These are phyloP conservation scores for Candida palmyrensis DNA, from an alignment of 805 yeast genomes.

Conservation along the genomic window DNA sequence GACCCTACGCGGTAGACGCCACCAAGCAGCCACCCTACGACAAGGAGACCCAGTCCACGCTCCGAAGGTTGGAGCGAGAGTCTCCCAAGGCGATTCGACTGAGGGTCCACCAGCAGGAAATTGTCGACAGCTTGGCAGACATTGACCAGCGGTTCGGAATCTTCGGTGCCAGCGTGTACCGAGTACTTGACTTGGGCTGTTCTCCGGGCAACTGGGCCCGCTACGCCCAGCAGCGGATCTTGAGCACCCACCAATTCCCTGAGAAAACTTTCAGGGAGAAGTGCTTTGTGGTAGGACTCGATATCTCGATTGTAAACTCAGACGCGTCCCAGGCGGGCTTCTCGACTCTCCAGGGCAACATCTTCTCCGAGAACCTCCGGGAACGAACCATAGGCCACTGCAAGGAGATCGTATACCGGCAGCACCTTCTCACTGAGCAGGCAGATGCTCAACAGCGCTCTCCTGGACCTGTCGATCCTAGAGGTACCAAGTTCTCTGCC, in stretches of 20 bases:
- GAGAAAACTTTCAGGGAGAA: slow-evolving; percentile 21
- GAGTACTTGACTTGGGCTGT: slow-evolving; percentile 35
- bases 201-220: slow-evolving; percentile 40
- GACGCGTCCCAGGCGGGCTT: slow-evolving; percentile 76
- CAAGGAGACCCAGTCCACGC: too few species aligned
- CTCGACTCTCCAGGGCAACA: slow-evolving; percentile 82
- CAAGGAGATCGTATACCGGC: slow-evolving; percentile 20
- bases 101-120: too few species aligned
- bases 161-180: slow-evolving; percentile 20
- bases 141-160: slow-evolving; percentile 24
- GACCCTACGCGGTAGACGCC: too few species aligned
- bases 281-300: slow-evolving; percentile 35
- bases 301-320: slow-evolving; percentile 77
- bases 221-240: slow-evolving; percentile 22
- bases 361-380: slow-evolving; percentile 49
- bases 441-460: too few species aligned
- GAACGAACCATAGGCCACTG: slow-evolving; percentile 19
- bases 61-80: too few species aligned
- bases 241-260: slow-evolving; percentile 21
- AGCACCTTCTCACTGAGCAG: too few species aligned
- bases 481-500: too few species aligned
- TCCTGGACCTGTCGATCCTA: too few species aligned
- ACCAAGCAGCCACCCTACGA: too few species aligned
- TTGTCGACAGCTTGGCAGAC: too few species aligned
- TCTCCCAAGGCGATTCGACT: too few species aligned